Percentiles rank a stretch among this genome's conserved stretches.
These are phyloP conservation scores for Paramecium octaurelia DNA, from an alignment of 73 alveolate species.

Conservation along the genomic window DNA sequence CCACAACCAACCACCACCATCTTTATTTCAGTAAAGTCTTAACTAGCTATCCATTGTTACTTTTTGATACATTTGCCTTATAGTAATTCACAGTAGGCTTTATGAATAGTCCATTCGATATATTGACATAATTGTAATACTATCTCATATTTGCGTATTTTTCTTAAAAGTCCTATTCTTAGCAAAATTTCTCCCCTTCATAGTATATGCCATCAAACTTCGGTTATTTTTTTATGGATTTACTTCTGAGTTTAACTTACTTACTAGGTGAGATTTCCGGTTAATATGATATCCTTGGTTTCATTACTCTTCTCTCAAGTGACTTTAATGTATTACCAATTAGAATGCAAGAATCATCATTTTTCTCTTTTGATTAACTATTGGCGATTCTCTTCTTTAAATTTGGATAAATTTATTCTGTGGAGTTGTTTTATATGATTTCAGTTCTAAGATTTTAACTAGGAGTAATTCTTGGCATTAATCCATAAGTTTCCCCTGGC, in stretches of 20 bases:
- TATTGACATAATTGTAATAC: neutral
- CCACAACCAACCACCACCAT: conserved; percentile 83
- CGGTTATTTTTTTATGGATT: neutral
- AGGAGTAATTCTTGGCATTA: neutral
- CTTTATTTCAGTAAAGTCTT: conserved; percentile 65
- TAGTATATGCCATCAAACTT: neutral
- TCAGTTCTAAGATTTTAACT: neutral
- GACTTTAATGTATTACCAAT: neutral
- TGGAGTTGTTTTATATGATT: neutral
- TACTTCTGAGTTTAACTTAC: neutral
- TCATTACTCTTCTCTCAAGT: neutral
- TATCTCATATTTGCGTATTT: neutral
- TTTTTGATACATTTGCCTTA: conserved; percentile 76
- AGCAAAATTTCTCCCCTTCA: neutral
- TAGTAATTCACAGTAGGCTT: neutral
- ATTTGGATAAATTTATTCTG: neutral
- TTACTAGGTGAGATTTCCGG: neutral
- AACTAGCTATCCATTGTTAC: conserved; percentile 74
- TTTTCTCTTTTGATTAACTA: neutral
- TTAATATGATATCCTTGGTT: neutral
- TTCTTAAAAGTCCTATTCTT: neutral
- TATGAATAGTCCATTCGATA: neutral
- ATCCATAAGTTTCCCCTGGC: neutral
- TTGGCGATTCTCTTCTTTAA: neutral
- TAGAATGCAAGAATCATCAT: neutral